A percentile compares a stretch with the other conserved stretches of the same genome.
Conservation (phyloP, 2,329 filamentous ascomycete species). For the Aspergillus sp. region DNA sequence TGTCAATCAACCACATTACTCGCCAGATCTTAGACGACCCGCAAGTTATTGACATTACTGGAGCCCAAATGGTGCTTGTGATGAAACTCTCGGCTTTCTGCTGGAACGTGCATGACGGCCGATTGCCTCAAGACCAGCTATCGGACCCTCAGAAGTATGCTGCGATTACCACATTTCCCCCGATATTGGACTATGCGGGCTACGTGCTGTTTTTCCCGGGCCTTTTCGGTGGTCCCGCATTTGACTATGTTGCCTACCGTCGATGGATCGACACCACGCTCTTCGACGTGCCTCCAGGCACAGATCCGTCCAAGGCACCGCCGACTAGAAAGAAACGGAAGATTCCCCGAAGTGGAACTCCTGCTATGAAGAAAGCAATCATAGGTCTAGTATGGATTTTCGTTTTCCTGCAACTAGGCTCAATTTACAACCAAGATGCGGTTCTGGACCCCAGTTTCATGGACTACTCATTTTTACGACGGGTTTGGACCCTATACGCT, state of each 20-base stretch:
- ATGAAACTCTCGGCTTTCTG: constrained; percentile 98
- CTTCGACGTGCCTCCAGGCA: constrained; percentile 79
- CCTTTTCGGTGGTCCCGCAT: constrained; percentile 84
- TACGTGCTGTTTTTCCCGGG: constrained; percentile 96
- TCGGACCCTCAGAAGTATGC: constrained; percentile 83
- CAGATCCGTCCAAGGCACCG: constrained; percentile 82
- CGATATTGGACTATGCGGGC: constrained; percentile 76
- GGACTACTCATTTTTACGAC: constrained; percentile 66
- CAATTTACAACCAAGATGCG: constrained; percentile 63
- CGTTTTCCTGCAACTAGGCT: constrained; percentile 70
- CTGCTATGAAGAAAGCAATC: constrained; percentile 74
- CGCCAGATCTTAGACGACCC: constrained; percentile 71
- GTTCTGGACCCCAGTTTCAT: constrained; percentile 67
- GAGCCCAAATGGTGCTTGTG: constrained; percentile 93
- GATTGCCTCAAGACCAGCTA: constrained; percentile 74
- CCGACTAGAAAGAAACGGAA: constrained; percentile 85
- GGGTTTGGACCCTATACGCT: constrained; percentile 80
- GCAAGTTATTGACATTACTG: constrained; percentile 78
- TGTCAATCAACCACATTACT: constrained; percentile 84
- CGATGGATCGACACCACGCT: constrained; percentile 92
- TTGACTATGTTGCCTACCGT: constrained; percentile 91
- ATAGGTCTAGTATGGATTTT: constrained; percentile 77
- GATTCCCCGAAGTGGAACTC: constrained; percentile 86
- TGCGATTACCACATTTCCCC: constrained; percentile 71
- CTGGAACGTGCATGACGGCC: constrained; percentile 96